Evolutionary conservation across 345 rosid genomes (phyloP).

Genomic region (Lagerstroemia speciosa): DNA sequence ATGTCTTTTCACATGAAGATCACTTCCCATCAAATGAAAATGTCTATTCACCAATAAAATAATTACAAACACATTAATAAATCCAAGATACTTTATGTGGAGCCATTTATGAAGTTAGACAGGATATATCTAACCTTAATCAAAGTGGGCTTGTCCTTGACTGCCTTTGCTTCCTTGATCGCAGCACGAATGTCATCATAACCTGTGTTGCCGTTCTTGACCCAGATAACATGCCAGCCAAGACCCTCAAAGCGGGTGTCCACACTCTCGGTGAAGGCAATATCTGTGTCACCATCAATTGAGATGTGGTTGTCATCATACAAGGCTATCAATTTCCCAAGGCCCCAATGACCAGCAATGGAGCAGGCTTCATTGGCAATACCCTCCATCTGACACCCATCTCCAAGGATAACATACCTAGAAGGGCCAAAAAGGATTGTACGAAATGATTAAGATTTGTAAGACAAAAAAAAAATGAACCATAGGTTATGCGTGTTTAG

Average conservation of each 20-base stretch:
- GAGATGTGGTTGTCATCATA: slow-evolving; percentile 99
- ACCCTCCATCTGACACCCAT: slow-evolving; percentile 99
- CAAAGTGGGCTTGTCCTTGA: slow-evolving; percentile 84
- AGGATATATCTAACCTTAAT: slow-evolving; percentile 44
- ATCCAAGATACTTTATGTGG: not conserved
- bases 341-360: slow-evolving; percentile 97
- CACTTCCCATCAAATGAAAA: not conserved
- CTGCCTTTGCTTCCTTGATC: slow-evolving; percentile 94
- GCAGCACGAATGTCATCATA: slow-evolving; percentile 99
- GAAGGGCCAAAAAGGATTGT: slow-evolving; percentile 5
- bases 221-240: slow-evolving; percentile 99
- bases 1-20: not conserved
- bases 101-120: not conserved
- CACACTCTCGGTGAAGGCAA: slow-evolving; percentile 91
- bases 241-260: slow-evolving; percentile 86
- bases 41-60: not conserved
- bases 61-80: not conserved
- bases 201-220: slow-evolving; percentile 97
- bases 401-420: slow-evolving; percentile 78
- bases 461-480: not conserved
- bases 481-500: not conserved
- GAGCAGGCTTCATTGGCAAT: slow-evolving; percentile 88
- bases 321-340: slow-evolving; percentile 94
- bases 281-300: slow-evolving; percentile 94
- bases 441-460: not conserved